These are phyloP conservation scores for Gelatoporia subvermispora DNA, from an alignment of 768 basidiomycete species.

Conservation along the genomic window DNA sequence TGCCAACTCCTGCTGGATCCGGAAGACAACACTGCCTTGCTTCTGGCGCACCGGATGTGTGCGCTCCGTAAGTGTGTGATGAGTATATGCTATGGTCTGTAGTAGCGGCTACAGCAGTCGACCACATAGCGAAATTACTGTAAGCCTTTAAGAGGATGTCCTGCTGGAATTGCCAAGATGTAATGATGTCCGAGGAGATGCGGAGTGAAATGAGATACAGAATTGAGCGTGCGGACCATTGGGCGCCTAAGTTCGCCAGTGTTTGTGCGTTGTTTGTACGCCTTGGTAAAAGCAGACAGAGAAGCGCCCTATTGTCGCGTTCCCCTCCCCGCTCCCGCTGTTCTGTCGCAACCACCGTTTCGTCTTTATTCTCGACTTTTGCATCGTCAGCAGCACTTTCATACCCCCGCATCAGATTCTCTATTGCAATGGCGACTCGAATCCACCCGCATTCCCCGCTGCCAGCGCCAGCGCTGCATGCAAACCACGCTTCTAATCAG, in stretches of 20 bases:
- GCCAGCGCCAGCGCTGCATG: slow-evolving; percentile 70
- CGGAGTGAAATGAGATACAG: background rate
- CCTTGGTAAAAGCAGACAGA: slow-evolving; percentile 19
- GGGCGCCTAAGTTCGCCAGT: slow-evolving; percentile 8
- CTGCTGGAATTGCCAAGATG: background rate
- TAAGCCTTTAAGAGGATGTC: too few species aligned
- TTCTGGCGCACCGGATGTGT: background rate
- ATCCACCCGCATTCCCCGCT: slow-evolving; percentile 58
- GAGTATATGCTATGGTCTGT: background rate
- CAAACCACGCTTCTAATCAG: slow-evolving; percentile 65
- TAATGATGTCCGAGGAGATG: background rate
- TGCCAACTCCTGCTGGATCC: too few species aligned
- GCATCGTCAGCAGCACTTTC: background rate
- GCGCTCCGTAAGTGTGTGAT: background rate
- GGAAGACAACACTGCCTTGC: too few species aligned
- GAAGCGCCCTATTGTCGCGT: slow-evolving; percentile 21
- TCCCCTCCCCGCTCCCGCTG: slow-evolving; percentile 9
- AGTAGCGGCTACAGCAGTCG: too few species aligned
- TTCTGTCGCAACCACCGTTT: slow-evolving; percentile 3
- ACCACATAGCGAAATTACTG: too few species aligned
- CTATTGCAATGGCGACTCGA: slow-evolving; percentile 50
- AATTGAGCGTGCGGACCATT: background rate
- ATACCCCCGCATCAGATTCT: slow-evolving; percentile 2
- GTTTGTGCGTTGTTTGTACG: slow-evolving; percentile 21
- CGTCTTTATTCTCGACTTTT: slow-evolving; percentile 8